Conservation (phyloP, 2,329 filamentous ascomycete genomes). For the Septoria linicola region DNA sequence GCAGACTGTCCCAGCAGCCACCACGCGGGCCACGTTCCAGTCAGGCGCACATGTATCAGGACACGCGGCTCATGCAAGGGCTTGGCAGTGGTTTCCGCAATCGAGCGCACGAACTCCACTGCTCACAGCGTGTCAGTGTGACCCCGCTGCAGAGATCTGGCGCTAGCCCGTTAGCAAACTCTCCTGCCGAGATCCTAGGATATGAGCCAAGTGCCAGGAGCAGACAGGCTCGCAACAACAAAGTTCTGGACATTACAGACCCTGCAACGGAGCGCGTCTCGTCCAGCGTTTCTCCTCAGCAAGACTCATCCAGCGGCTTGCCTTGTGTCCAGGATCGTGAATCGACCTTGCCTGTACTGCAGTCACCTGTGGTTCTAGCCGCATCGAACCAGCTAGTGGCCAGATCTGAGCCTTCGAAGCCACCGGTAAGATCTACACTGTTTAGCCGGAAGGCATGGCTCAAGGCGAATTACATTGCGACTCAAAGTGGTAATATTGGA, state of each 20-base stretch:
- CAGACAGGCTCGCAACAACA: background rate
- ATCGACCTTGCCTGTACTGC: background rate
- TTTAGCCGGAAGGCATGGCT: constrained; percentile 1
- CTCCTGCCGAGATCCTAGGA: too few species aligned
- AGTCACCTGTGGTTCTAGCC: background rate
- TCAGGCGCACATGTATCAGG: background rate
- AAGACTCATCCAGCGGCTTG: background rate
- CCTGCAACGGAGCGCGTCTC: background rate
- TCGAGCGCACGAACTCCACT: background rate
- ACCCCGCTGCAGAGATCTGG: background rate
- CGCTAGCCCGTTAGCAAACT: too few species aligned
- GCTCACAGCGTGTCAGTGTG: background rate
- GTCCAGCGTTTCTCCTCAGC: background rate
- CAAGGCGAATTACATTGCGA: constrained; percentile 1
- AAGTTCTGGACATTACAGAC: background rate
- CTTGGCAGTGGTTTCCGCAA: background rate
- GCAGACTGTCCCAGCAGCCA: background rate
- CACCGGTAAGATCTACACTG: background rate
- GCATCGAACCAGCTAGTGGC: background rate
- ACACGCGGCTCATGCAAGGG: background rate
- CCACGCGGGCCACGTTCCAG: constrained; percentile 1
- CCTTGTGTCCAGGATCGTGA: background rate
- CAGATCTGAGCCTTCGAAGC: background rate
- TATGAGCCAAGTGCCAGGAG: background rate
- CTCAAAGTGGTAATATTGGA: background rate